Evolutionary conservation across 2,329 filamentous ascomycete genomes (phyloP).

Genomic region (Diaporthe sp.): DNA sequence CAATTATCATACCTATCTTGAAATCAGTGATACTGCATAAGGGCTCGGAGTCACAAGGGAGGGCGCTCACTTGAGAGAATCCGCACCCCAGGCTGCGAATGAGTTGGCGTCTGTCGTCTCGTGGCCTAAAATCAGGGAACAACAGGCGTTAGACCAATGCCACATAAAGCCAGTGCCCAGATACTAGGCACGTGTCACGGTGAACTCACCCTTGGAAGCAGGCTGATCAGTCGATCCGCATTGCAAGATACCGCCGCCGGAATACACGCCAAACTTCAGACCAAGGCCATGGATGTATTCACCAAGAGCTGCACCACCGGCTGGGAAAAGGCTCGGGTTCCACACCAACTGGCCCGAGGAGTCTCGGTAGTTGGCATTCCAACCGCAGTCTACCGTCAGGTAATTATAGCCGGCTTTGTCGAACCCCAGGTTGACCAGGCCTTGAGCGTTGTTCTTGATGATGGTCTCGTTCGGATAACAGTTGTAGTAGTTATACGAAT

Average conservation of each 20-base stretch:
- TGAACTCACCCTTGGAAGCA: slow-evolving; percentile 53
- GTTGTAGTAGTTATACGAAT: slow-evolving; percentile 67
- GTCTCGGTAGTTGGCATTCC: slow-evolving; percentile 55
- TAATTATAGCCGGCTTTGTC: slow-evolving; percentile 64
- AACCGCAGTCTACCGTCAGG: slow-evolving; percentile 69
- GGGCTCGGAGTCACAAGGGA: neutral
- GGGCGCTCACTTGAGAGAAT: slow-evolving; percentile 60
- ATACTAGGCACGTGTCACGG: neutral
- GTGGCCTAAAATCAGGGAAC: slow-evolving; percentile 43
- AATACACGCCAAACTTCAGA: slow-evolving; percentile 65
- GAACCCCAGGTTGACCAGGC: slow-evolving; percentile 62
- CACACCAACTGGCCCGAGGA: slow-evolving; percentile 58
- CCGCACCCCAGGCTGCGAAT: slow-evolving; percentile 56
- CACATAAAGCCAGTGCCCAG: neutral
- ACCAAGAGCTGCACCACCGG: slow-evolving; percentile 58
- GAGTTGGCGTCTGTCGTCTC: slow-evolving; percentile 54
- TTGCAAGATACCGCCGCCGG: slow-evolving; percentile 57
- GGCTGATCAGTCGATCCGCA: slow-evolving; percentile 54
- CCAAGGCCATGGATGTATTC: slow-evolving; percentile 60
- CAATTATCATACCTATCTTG: slow-evolving; percentile 59
- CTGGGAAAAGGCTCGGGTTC: slow-evolving; percentile 61
- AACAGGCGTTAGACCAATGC: neutral
- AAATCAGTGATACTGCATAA: neutral
- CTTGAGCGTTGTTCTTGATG: slow-evolving; percentile 62
- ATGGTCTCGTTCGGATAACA: slow-evolving; percentile 60